Evolutionary conservation across 306 rosid genomes (phyloP), one percentile per base, ranked within the genome.

Genomic region (Calophaca sinica): DNA sequence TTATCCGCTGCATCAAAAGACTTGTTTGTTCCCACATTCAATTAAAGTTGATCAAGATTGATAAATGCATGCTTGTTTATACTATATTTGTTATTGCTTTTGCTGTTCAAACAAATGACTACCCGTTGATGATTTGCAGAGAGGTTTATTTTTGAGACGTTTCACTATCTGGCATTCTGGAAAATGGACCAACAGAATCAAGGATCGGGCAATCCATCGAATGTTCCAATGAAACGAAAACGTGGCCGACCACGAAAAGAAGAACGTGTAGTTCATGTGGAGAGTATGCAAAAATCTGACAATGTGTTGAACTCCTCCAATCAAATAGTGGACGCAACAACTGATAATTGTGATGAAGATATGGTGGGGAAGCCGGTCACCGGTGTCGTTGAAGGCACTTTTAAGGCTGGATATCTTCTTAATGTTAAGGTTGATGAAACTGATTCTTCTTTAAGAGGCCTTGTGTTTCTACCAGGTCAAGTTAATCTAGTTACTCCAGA

Each of bases 171-270:
- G 39, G 9, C 48, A 54, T 12, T 58, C 44, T 81, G 73, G 29
- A 79, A 67, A 61, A 90, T 90, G 96, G 81, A 70, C 79, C 89
- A 84, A 73, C 84, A 78, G 42, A 75, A 65, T 84, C 86, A 74
- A 74, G 81, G 80, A 28, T 5, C 54, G 3, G 76, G 86, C 31
- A 20, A 20, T 20, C 7, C 75, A 35, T 77, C 69, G 2, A 81
- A 61, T 58, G 49, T 69, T 80, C 89, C 87, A 28, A 2, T 71
- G 83, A 90, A 86, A 81, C 73, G 90, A 78, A 90, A 90, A 77
- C 89, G 90, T 7, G 96, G 96, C 53, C 89, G 89, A 31, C 96
- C 96, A 26, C 84, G 90, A 39, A 90, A 90, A 82, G 83, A 82
- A 32, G 86, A 74, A 59, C 70, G 8, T 61, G 66, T 48, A 9